Percentiles rank a stretch among this genome's conserved stretches.
phyloP scores from a whole-genome alignment of 768 basidiomycete genomes.

The Trametes coccinea region DNA sequence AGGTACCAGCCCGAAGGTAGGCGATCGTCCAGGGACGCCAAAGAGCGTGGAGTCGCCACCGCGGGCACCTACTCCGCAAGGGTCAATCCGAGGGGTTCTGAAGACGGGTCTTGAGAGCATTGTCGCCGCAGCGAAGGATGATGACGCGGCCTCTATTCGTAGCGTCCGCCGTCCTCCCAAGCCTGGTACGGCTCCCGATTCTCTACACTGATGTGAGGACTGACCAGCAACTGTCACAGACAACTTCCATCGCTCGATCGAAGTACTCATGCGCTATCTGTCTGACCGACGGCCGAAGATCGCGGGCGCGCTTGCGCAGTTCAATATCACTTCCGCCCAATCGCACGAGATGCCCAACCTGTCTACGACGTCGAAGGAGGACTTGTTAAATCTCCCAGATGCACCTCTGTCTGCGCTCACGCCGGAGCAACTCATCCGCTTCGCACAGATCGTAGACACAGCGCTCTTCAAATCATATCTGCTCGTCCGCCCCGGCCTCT shows the following conservation, averaged over 20 bases:
- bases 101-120: constrained; percentile 59
- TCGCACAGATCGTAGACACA: constrained; percentile 93
- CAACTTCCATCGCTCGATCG: constrained; percentile 70
- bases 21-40: constrained; percentile 15
- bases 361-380: constrained; percentile 68
- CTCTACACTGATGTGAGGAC: neutral
- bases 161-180: constrained; percentile 35
- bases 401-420: constrained; percentile 68
- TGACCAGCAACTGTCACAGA: constrained; percentile 38
- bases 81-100: constrained; percentile 47
- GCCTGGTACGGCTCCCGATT: constrained; percentile 29
- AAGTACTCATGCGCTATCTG: constrained; percentile 84
- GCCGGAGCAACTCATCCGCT: constrained; percentile 82
- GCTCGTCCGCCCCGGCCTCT: constrained; percentile 72
- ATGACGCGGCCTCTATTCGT: constrained; percentile 57
- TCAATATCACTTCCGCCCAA: constrained; percentile 68
- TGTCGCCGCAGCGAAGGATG: constrained; percentile 54
- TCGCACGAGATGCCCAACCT: constrained; percentile 69
- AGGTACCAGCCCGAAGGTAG: constrained; percentile 30
- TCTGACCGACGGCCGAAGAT: constrained; percentile 90
- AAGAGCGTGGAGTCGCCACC: constrained; percentile 23
- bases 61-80: constrained; percentile 26
- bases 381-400: constrained; percentile 79
- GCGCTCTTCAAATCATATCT: constrained; percentile 93
- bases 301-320: constrained; percentile 67